Base-by-base conservation (phyloP, 495 filamentous ascomycete genomes). In the Friedmanniomyces endolithicus region DNA sequence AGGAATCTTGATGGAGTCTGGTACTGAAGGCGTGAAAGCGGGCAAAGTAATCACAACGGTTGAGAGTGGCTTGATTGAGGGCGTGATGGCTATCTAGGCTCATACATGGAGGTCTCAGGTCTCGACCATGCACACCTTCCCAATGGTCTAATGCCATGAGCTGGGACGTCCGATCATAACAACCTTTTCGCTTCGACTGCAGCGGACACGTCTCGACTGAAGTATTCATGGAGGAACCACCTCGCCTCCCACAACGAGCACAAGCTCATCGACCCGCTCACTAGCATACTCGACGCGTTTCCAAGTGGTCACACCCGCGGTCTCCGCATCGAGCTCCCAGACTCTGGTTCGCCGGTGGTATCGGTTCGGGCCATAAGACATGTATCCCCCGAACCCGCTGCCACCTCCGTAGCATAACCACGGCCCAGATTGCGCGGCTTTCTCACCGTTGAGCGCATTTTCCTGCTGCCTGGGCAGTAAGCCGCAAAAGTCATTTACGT, bases 341-440 rank as follows among this genome's bases (percentile, higher is more conserved):
- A 69, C 51, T 61, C 70, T 56, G 46, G 55, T 54, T 52, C 68
- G 63, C 51, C 69, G 68, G 59, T 70, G 62, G 65, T 50, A 68
- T 56, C 68, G 65, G 41, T 61, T 63, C 17, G 81, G 84, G 27
- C 78, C 79, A 56, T 90, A 95, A 8, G 88, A 88, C 27, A 85
- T 90, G 66, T 97, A 97, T 1, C 90, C 90, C 37, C 90, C 90
- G 64, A 96, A 88, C 0, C 90, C 90, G 35, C 74, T 74, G n/a
- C 82, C 90, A 41, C 90, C 90, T 7, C 78, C 90, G 69, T 96
- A 94, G 70, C 90, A 97, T 88, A 97, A 94, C 90, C 90, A 97
- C 95, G 71, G n/a, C 80, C 81, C 1, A 82, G 80, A 50, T 81
- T 20, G 23, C 11, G 8, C 9, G 25, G 8, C 20, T 24, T 27